Base-by-base conservation (phyloP, 2,329 filamentous ascomycete genomes). In the Colletotrichum sidae region DNA sequence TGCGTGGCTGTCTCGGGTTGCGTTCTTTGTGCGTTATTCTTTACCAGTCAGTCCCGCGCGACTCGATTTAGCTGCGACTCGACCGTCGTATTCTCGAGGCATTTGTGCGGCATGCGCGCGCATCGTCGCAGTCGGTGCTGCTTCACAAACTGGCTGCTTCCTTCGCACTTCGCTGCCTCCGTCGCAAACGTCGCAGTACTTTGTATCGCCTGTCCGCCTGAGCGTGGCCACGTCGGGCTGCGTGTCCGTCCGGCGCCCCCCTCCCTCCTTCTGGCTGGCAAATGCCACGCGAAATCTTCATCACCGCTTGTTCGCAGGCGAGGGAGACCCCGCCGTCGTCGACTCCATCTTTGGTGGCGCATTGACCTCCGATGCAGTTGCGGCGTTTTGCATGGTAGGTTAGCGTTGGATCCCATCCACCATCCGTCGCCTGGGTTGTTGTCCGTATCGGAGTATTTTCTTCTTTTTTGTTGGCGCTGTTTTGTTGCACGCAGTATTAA, bases 1-100 rank as follows among this genome's bases (percentile, higher is more conserved):
- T 42, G 25, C 38, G 52, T 65, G 39, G 62, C 62, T 61, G 57
- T 46, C 53, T 56, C 52, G 55, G 38, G 15, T 65, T 65, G 62
- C 58, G 62, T 46, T 39, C 49, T 65, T 65, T 65, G 52, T 62
- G 62, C 62, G 58, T 57, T 34, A 57, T 38, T 62, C 62, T 42
- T 56, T 10, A 51, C 62, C 62, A 62, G 17, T 65, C 58, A 45
- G 39, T 44, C 15, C 8, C 35, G 17, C 37, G 11, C 11, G 15
- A 37, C 38, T 53, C 52, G 62, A 49, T 61, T 51, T 49, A 65
- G 46, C 46, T 55, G 57, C 56, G 61, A 65, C 35, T 35, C 17
- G 37, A n/a, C 41, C 17, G 52, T 46, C 37, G 25, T 55, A 34
- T 50, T 12, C 41, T 55, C 8, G 58, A 65, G 57, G 52, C 62